These are phyloP conservation scores for Saraca asoca DNA, from an alignment of 331 rosid species.

Conservation along the genomic window DNA sequence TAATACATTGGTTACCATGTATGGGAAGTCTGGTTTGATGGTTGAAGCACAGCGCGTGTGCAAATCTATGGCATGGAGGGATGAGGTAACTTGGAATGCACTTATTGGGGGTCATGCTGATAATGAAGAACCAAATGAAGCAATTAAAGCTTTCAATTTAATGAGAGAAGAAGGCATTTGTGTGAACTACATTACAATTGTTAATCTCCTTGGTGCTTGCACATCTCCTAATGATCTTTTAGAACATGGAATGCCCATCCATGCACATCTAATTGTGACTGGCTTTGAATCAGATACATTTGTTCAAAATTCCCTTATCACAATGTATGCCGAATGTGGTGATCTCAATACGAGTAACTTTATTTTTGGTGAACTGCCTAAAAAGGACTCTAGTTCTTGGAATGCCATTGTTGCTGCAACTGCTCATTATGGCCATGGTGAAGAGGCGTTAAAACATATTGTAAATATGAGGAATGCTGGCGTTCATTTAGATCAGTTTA, in stretches of 20 bases:
- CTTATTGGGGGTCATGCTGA: slow-evolving; percentile 77
- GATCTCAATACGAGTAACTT: slow-evolving; percentile 61
- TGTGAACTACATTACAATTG: slow-evolving; percentile 71
- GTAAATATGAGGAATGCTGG: slow-evolving; percentile 62
- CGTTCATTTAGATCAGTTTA: slow-evolving; percentile 71
- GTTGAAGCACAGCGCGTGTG: slow-evolving; percentile 54
- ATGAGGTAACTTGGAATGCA: slow-evolving; percentile 86
- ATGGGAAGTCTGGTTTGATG: slow-evolving; percentile 66
- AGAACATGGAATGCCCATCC: slow-evolving; percentile 67
- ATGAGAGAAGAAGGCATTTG: slow-evolving; percentile 61
- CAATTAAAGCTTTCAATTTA: slow-evolving; percentile 56
- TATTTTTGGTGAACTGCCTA: slow-evolving; percentile 54
- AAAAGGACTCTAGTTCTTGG: slow-evolving; percentile 72
- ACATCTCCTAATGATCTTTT: slow-evolving; percentile 48
- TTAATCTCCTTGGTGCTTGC: slow-evolving; percentile 67
- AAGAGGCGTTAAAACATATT: slow-evolving; percentile 71
- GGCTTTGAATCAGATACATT: slow-evolving; percentile 72
- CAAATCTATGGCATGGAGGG: slow-evolving; percentile 56
- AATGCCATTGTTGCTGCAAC: slow-evolving; percentile 83
- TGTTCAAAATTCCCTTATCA: slow-evolving; percentile 81
- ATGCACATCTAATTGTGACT: slow-evolving; percentile 55
- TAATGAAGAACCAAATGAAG: slow-evolving; percentile 63
- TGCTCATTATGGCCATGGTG: slow-evolving; percentile 73
- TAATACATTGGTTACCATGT: slow-evolving; percentile 78
- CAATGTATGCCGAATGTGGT: slow-evolving; percentile 85